Conservation (phyloP, 2,329 filamentous ascomycete species). For the Exophiala mesophila region DNA sequence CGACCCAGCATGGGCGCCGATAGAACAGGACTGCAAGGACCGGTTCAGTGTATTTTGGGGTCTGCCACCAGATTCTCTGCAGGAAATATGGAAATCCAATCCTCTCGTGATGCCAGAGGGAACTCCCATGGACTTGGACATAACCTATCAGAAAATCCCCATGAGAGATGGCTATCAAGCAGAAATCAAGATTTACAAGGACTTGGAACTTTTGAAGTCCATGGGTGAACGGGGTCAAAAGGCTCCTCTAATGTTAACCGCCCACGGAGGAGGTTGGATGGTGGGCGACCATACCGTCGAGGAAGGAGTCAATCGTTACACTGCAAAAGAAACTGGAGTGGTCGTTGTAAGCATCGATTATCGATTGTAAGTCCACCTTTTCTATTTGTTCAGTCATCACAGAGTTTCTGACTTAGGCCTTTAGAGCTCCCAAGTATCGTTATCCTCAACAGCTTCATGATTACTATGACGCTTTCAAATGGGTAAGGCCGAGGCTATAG, state of each 20-base stretch:
- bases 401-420: neutral
- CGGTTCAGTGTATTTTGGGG: constrained; percentile 3
- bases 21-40: constrained; percentile 21
- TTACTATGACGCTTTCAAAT: constrained; percentile 20
- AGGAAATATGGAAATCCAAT: constrained; percentile 1
- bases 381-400: neutral
- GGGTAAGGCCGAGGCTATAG: no score
- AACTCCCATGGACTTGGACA: constrained; percentile 3
- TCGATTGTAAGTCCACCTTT: constrained; percentile 3
- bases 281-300: no score
- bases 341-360: constrained; percentile 6
- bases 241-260: neutral
- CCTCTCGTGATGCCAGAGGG: constrained; percentile 3
- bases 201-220: no score
- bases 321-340: constrained; percentile 1
- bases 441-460: constrained; percentile 27
- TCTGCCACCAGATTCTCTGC: neutral
- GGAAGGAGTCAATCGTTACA: constrained; percentile 3
- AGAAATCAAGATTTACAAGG: constrained; percentile 17
- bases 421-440: constrained; percentile 25
- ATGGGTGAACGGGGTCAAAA: neutral
- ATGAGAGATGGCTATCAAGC: constrained; percentile 21
- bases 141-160: constrained; percentile 14
- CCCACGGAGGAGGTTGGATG: neutral
- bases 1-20: no score